These are phyloP conservation scores for Cutaneotrichosporon cutaneum DNA, from an alignment of 1,284 basidiomycete species.

Conservation along the genomic window DNA sequence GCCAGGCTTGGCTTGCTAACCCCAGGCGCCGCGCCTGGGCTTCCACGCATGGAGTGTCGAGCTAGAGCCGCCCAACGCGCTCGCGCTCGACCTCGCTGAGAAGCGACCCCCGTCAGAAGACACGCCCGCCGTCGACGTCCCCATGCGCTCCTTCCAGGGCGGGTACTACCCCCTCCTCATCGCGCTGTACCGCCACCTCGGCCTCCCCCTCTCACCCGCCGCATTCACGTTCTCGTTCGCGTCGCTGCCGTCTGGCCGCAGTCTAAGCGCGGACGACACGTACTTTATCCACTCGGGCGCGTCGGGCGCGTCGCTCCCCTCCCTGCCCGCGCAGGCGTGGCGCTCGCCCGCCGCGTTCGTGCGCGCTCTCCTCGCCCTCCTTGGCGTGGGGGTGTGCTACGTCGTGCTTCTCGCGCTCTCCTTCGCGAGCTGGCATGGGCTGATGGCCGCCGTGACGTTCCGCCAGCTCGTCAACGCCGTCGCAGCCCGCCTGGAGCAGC, in stretches of 20 bases:
- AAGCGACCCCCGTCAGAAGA: neutral
- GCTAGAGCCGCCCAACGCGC: constrained; percentile 25
- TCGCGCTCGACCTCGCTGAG: neutral
- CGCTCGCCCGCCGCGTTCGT: constrained; percentile 41
- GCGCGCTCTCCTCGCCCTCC: constrained; percentile 49
- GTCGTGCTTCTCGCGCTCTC: constrained; percentile 60
- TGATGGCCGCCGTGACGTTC: constrained; percentile 35
- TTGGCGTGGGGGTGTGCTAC: constrained; percentile 59
- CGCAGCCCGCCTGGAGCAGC: constrained; percentile 21
- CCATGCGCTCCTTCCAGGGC: constrained; percentile 76
- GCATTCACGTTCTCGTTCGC: constrained; percentile 73
- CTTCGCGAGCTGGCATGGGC: constrained; percentile 55
- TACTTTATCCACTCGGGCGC: constrained; percentile 66
- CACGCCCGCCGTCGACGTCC: constrained; percentile 61
- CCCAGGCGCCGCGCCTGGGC: constrained; percentile 27
- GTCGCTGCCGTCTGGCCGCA: constrained; percentile 36
- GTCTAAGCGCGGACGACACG: constrained; percentile 38
- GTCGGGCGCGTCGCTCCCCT: constrained; percentile 59
- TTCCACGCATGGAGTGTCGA: constrained; percentile 45
- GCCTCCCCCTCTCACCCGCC: constrained; percentile 54
- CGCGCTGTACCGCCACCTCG: constrained; percentile 60
- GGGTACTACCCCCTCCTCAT: constrained; percentile 71
- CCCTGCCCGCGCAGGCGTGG: constrained; percentile 36
- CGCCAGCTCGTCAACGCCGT: constrained; percentile 31
- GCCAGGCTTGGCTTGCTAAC: constrained; percentile 9